These are phyloP conservation scores for Striga hermonthica DNA, from an alignment of 305 asterid genomes.

Conservation along the genomic window DNA sequence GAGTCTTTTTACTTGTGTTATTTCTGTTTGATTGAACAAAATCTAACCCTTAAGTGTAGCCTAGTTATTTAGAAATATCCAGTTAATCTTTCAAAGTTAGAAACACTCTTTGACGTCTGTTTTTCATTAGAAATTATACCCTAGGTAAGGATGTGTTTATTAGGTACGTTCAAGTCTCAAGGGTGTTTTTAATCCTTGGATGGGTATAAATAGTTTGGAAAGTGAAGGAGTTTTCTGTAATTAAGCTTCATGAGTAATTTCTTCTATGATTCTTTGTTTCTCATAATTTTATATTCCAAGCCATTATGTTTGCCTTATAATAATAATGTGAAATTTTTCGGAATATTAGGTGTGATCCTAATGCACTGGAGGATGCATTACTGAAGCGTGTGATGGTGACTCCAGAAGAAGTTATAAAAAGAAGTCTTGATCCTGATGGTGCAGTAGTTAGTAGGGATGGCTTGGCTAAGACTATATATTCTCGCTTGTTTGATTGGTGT, in stretches of 20 bases:
- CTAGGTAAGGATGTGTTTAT: too few relatives aligned
- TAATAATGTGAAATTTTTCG: neutral
- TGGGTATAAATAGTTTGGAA: neutral
- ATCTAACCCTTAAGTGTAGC: neutral
- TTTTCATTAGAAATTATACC: neutral
- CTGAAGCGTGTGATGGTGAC: slow-evolving; percentile 87
- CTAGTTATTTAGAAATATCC: neutral
- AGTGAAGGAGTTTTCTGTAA: neutral
- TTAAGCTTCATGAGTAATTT: slow-evolving; percentile 5
- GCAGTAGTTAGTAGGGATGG: slow-evolving; percentile 80
- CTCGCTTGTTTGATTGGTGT: slow-evolving; percentile 81
- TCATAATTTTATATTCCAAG: slow-evolving; percentile 12
- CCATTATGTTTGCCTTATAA: neutral
- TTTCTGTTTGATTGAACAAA: neutral
- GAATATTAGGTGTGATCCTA: slow-evolving; percentile 55
- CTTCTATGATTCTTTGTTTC: slow-evolving; percentile 1
- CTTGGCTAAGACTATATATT: slow-evolving; percentile 69
- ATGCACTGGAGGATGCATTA: slow-evolving; percentile 67
- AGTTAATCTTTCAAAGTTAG: neutral
- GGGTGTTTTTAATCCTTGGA: too few relatives aligned
- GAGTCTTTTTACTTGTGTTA: neutral
- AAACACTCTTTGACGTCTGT: neutral
- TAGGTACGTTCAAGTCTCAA: too few relatives aligned
- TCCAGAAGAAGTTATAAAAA: slow-evolving; percentile 78
- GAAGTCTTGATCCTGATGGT: slow-evolving; percentile 72